Base-by-base conservation (phyloP, 2,329 filamentous ascomycete species). In the Xylariaceae sp. region DNA sequence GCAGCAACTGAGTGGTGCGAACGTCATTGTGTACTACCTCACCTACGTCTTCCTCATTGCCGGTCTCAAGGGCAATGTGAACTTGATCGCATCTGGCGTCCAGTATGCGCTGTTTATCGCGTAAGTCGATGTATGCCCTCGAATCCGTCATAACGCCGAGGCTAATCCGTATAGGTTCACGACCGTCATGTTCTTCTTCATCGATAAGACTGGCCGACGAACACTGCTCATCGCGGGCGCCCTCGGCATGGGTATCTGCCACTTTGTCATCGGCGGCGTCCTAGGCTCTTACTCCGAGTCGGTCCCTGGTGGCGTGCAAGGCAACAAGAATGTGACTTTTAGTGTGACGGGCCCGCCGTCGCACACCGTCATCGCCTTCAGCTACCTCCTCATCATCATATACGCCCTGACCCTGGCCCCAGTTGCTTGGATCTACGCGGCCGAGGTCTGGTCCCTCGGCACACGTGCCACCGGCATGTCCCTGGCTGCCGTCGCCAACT, bases 221-320 rank as follows among this genome's bases (percentile, higher is more conserved):
- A 74, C 78, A 40, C 68, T 84, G 6, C 71, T 86, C 42, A 76
- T 85, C 34, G 61, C 71, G n/a, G 82, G 82, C 41, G 76, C 70
- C 24, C 63, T 81, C 14, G 76, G 81, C 16, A 85, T 85, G 82
- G 75, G 68, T 3, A 52, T 73, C 1, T 84, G 70, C 47, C 75
- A 77, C 54, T 76, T 71, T 26, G 60, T 71, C 34, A 74, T 76
- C 15, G 74, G 69, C 2, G 74, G 65, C 5, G 62, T 76, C 9
- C 67, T 78, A 47, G 71, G 68, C 5, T 60, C 55, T 2, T 63
- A 72, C 38, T 73, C 71, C 14, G 48, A 53, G 4, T 50, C 60
- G 9, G 59, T 68, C 0, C 67, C 69, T 0, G 60, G 63, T 2
- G 62, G 62, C 5, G 66, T 76, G 7, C 61, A 65, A 11, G 68